Base-by-base conservation (phyloP, 768 basidiomycete genomes). In the Phaeotremella skinneri region DNA sequence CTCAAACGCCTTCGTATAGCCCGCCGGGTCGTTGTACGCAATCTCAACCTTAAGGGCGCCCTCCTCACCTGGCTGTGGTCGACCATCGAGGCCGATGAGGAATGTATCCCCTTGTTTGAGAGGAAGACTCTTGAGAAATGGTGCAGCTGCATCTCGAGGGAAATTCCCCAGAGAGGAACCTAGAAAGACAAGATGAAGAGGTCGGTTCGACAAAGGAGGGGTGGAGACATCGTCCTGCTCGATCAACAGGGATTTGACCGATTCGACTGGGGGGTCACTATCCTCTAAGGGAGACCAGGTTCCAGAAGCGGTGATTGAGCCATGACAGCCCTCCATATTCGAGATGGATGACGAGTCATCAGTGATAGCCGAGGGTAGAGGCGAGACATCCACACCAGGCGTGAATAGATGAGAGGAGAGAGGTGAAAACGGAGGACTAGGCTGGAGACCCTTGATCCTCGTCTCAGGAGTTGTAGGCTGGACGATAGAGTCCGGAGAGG, bases 121-220 rank as follows among this genome's bases (percentile, higher is more conserved):
- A 3, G 92, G 92, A 27, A 97, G 79, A 2, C 85, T 84, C 5
- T 81, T 81, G 51, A 99, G 82, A 78, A 99, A 97, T 0, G 81
- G 77, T 0, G 81, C 82, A 7, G 87, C 88, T 23, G 83, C 87
- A 3, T 80, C 79, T 13, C 91, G 83, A 4, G 81, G 68, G 75
- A 98, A 97, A 79, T 97, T 98, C 5, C 93, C 96, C 5, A 98
- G 74, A 0, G 90, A 90, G 0, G 89, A 92, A 0, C 94, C 96
- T 17, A 98, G 80, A 80, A 96, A 97, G 61, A 98, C 80, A 53
- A 97, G 79, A 70, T 96, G 92, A 30, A 91, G 76, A 14, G 88
- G 86, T 17, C 73, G 57, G 13, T 23, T 31, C 23, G 34, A 47
- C 21, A 43, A 39, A 17, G n/a, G n/a, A n/a, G n/a, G n/a, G n/a